phyloP scores from a whole-genome alignment of 2,329 filamentous ascomycete species.

The Sporothrix pallida region DNA sequence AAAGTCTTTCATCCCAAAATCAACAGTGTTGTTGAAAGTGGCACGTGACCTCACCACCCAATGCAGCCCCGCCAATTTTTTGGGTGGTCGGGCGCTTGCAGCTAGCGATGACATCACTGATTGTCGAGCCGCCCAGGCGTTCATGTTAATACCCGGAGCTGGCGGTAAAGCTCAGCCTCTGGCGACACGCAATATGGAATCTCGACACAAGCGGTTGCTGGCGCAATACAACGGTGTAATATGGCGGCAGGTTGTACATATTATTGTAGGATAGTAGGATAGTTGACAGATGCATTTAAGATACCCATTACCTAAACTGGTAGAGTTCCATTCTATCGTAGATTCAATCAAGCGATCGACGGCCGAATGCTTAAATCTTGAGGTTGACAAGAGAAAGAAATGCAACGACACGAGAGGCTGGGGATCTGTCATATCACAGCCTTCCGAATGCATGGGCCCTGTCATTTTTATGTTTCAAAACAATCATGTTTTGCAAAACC shows the following conservation, averaged over 20 bases:
- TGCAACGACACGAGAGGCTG: constrained; percentile 12
- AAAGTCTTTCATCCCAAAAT: neutral
- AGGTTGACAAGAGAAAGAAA: neutral
- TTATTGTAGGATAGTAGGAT: neutral
- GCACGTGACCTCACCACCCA: constrained; percentile 13
- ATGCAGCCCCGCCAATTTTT: constrained; percentile 6
- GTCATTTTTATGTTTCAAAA: neutral
- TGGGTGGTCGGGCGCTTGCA: neutral
- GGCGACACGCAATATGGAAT: constrained; percentile 3
- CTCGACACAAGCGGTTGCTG: neutral
- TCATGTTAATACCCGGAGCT: neutral
- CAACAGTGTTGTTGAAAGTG: neutral
- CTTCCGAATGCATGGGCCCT: neutral
- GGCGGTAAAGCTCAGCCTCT: neutral
- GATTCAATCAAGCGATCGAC: neutral
- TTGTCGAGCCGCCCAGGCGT: neutral
- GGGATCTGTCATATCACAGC: neutral
- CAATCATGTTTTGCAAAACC: neutral
- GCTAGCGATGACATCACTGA: constrained; percentile 32
- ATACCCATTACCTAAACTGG: neutral
- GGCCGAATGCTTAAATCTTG: neutral
- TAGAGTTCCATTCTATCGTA: neutral
- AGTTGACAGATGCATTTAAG: neutral
- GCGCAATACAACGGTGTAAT: neutral
- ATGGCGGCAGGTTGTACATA: neutral